These are phyloP conservation scores for Schizothecium vesticola DNA, from an alignment of 495 filamentous ascomycete genomes.

Conservation along the genomic window DNA sequence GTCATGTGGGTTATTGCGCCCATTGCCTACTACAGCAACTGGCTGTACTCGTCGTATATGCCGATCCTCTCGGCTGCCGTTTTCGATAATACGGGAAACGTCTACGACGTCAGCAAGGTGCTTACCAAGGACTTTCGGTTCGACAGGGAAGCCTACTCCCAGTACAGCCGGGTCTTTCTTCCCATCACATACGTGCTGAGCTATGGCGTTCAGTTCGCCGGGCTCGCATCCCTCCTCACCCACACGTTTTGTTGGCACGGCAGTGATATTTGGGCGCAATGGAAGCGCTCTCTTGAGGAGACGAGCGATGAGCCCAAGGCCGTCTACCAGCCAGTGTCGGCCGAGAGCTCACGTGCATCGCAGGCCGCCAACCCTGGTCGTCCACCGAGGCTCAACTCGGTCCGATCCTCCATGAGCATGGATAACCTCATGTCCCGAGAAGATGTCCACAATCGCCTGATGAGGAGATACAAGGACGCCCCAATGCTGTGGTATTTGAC, in stretches of 20 bases:
- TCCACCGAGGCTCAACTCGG: slow-evolving; percentile 9
- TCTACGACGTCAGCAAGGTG: slow-evolving; percentile 71
- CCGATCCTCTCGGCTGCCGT: slow-evolving; percentile 70
- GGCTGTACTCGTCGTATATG: slow-evolving; percentile 73
- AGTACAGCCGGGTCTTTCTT: slow-evolving; percentile 74
- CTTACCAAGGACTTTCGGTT: slow-evolving; percentile 67
- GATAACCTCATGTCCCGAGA: slow-evolving; percentile 60
- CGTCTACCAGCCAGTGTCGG: slow-evolving; percentile 40
- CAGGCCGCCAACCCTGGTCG: slow-evolving; percentile 4
- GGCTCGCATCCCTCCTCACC: slow-evolving; percentile 63
- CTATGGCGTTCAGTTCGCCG: slow-evolving; percentile 77
- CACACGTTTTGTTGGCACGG: slow-evolving; percentile 72
- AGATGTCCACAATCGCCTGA: slow-evolving; percentile 73
- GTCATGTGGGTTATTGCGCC: slow-evolving; percentile 90
- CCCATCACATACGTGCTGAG: slow-evolving; percentile 78
- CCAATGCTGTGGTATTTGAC: slow-evolving; percentile 72
- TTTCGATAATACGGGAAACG: slow-evolving; percentile 73
- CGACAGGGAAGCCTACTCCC: slow-evolving; percentile 62
- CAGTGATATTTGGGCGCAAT: slow-evolving; percentile 66
- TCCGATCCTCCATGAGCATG: slow-evolving; percentile 36
- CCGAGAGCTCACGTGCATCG: slow-evolving; percentile 14
- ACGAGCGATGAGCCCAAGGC: slow-evolving; percentile 38
- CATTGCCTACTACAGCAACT: slow-evolving; percentile 72
- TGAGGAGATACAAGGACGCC: slow-evolving; percentile 69
- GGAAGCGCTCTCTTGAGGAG: slow-evolving; percentile 50